Base-by-base conservation (phyloP, 306 rosid genomes). In the Begonia fuchsioides region DNA sequence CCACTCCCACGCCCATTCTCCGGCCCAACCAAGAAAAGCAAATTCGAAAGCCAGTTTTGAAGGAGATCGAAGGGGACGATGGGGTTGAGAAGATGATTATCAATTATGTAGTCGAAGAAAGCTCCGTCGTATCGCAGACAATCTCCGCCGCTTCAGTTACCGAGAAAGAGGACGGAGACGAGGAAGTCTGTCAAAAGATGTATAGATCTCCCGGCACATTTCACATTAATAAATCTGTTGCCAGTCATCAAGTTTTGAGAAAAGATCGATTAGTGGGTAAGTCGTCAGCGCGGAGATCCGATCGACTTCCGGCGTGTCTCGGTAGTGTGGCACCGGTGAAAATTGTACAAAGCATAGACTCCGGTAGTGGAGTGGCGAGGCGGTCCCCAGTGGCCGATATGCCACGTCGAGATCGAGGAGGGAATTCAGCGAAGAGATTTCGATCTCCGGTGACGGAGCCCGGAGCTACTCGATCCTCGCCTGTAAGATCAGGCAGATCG, bases 371-470 rank as follows among this genome's bases (percentile, higher is more conserved):
- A 32, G 53, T 53, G 58, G 63, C 43, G 1, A 58, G 73, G 43
- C 71, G 72, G 3, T 73, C 61, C 39, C 43, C 38, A 32, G 67
- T 69, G 32, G 44, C 58, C n/a, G 76, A 61, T 1, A 50, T 63
- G 19, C 64, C 43, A 44, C 57, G 80, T 19, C 59, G 74, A 0
- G 83, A 73, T 26, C 19, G 77, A 40, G 83, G 80, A 0, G 96
- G 84, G 44, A 60, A 55, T 3, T 75, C 76, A 16, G 50, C 68
- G 14, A 58, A 79, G 35, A 62, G 94, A 55, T 81, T 93, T 5
- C 71, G 73, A 62, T 84, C 97, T 0, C 94, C 95, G 5, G 81
- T 82, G 0, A 44, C 53, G 17, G 67, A 72, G 6, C 67, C 56
- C 5, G 77, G 51, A 9, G 54, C 62, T 7, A 20, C 60, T 4